These are phyloP conservation scores for Fusarium drepaniforme DNA, from an alignment of 2,329 filamentous ascomycete genomes.

Conservation along the genomic window DNA sequence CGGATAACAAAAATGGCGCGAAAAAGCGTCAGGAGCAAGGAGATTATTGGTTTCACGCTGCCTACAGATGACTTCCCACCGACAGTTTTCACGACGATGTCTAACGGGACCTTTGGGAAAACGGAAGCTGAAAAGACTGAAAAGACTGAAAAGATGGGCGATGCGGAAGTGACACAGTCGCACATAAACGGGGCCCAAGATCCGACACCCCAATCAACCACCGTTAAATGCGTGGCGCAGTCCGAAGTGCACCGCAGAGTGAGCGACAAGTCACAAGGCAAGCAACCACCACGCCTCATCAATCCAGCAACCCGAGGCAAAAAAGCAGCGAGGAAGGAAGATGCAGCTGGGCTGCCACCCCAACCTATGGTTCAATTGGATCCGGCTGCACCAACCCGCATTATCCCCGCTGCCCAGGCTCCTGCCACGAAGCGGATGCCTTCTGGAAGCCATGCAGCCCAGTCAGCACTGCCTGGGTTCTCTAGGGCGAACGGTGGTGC, in stretches of 20 bases:
- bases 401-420: background rate
- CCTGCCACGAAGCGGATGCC: conserved; percentile 1
- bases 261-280: conserved; percentile 22
- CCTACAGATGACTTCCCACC: conserved; percentile 28
- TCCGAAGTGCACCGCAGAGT: background rate
- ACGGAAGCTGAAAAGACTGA: background rate
- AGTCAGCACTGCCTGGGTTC: conserved; percentile 55
- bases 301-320: conserved; percentile 66
- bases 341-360: conserved; percentile 63
- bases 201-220: background rate
- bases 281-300: conserved; percentile 43
- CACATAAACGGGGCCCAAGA: conserved; percentile 3
- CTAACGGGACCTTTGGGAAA: conserved; percentile 3
- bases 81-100: conserved; percentile 31
- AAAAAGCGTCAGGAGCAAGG: conserved; percentile 60
- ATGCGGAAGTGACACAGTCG: background rate
- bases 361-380: conserved; percentile 55
- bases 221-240: background rate
- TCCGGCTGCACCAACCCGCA: conserved; percentile 33
- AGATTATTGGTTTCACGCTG: conserved; percentile 57
- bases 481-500: conserved; percentile 68
- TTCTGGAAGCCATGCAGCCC: background rate
- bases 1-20: conserved; percentile 55
- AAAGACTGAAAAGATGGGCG: conserved; percentile 1
- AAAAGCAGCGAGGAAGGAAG: conserved; percentile 64